Conservation (phyloP, 2,329 filamentous ascomycete species). For the Chalaropsis thielavioides region DNA sequence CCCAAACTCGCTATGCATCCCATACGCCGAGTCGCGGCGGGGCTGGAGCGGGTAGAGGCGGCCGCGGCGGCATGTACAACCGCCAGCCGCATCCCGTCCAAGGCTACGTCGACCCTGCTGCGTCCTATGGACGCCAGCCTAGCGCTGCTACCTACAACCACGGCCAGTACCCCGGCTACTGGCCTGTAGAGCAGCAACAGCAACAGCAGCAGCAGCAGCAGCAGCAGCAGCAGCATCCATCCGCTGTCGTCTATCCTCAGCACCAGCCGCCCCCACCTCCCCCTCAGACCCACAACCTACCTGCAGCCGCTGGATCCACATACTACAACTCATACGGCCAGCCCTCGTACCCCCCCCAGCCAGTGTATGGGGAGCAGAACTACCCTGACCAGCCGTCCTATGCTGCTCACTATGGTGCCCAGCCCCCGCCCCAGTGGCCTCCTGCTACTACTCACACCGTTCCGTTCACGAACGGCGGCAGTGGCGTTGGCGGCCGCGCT, state of each 20-base stretch:
- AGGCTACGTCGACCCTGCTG: conserved; percentile 30
- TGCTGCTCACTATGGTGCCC: conserved; percentile 26
- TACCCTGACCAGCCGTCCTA: conserved; percentile 25
- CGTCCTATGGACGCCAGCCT: conserved; percentile 33
- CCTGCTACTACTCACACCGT: conserved; percentile 25
- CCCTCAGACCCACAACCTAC: conserved; percentile 3
- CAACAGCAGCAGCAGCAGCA: conserved; percentile 4
- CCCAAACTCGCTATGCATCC: conserved; percentile 21
- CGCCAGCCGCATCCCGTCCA: conserved; percentile 25
- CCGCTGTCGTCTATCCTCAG: conserved; percentile 11
- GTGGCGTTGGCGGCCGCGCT: conserved; percentile 6
- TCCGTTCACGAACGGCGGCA: conserved; percentile 16
- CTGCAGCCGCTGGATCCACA: conserved; percentile 5
- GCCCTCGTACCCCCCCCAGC: conserved; percentile 31
- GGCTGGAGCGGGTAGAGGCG: conserved; percentile 13
- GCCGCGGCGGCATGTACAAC: conserved; percentile 10
- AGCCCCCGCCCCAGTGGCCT: conserved; percentile 25
- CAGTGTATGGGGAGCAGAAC: conserved; percentile 30
- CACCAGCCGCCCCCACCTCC: conserved; percentile 9
- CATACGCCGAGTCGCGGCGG: conserved; percentile 21
- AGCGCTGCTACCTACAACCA: conserved; percentile 42
- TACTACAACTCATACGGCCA: conserved; percentile 16
- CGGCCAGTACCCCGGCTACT: conserved; percentile 36
- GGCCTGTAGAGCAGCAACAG: conserved; percentile 11
- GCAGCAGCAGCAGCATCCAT: not conserved